These are phyloP conservation scores for Hypoxylon sp. DNA, from an alignment of 2,329 filamentous ascomycete species.

Conservation along the genomic window DNA sequence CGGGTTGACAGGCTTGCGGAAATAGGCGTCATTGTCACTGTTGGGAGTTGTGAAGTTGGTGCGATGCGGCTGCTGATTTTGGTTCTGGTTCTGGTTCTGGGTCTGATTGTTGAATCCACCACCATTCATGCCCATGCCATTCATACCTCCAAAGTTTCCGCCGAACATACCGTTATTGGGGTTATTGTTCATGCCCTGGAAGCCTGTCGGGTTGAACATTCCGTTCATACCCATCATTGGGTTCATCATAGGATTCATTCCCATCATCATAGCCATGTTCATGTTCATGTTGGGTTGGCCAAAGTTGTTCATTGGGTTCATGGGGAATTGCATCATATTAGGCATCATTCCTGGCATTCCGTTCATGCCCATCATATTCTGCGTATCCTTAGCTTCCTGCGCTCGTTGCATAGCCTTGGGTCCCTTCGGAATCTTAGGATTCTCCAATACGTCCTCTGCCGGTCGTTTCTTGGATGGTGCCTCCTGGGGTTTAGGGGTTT, in stretches of 20 bases:
- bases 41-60: conserved; percentile 60
- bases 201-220: conserved; percentile 49
- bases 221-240: conserved; percentile 52
- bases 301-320: conserved; percentile 51
- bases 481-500: conserved; percentile 35
- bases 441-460: conserved; percentile 75
- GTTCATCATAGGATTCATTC: conserved; percentile 51
- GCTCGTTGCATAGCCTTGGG: conserved; percentile 70
- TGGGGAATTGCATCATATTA: conserved; percentile 55
- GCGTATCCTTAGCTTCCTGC: conserved; percentile 57
- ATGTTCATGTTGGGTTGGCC: conserved; percentile 51
- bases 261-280: conserved; percentile 50
- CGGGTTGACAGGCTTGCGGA: conserved; percentile 94
- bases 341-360: conserved; percentile 53
- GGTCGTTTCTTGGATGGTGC: conserved; percentile 77
- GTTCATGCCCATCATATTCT: conserved; percentile 61
- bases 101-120: conserved; percentile 46
- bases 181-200: conserved; percentile 49
- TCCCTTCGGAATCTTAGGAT: conserved; percentile 70
- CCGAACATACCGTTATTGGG: conserved; percentile 51
- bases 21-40: conserved; percentile 89
- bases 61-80: conserved; percentile 41
- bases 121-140: conserved; percentile 46
- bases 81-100: too few species aligned
- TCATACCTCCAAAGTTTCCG: conserved; percentile 46